phyloP scores from a whole-genome alignment of 2,329 filamentous ascomycete species.

The Diaporthe citri region DNA sequence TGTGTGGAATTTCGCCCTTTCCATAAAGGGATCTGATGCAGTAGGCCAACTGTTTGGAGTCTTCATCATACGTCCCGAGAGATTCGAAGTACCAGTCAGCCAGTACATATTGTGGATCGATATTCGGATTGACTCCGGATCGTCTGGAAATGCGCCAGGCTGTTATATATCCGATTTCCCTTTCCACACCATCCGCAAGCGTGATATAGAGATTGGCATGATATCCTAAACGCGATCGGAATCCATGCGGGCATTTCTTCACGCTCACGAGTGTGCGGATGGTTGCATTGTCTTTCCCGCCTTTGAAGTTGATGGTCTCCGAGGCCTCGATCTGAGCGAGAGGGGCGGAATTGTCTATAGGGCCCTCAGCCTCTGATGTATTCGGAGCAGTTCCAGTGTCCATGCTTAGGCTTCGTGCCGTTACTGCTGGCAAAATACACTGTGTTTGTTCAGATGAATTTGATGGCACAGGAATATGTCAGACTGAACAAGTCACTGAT shows the following conservation, averaged over 20 bases:
- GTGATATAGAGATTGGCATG: background rate
- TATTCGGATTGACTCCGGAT: background rate
- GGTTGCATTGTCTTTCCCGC: background rate
- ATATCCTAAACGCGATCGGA: slow-evolving; percentile 4
- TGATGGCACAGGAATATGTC: background rate
- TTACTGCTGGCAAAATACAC: background rate
- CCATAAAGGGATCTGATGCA: background rate
- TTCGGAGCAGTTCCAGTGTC: background rate
- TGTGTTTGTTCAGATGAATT: background rate
- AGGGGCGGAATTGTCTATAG: background rate
- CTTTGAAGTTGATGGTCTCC: background rate
- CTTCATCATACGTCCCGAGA: background rate
- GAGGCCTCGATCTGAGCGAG: background rate
- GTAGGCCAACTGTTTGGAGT: background rate
- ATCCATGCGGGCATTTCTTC: background rate
- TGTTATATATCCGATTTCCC: background rate
- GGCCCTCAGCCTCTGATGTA: background rate
- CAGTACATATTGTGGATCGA: background rate
- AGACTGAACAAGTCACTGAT: background rate
- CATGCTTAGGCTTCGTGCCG: background rate
- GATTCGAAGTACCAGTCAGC: background rate
- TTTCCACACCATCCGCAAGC: background rate
- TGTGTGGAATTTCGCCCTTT: background rate
- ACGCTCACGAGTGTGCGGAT: background rate
- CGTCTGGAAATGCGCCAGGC: slow-evolving; percentile 6